Conservation (phyloP, 2,329 filamentous ascomycete species). For the Aspergillus sp. region DNA sequence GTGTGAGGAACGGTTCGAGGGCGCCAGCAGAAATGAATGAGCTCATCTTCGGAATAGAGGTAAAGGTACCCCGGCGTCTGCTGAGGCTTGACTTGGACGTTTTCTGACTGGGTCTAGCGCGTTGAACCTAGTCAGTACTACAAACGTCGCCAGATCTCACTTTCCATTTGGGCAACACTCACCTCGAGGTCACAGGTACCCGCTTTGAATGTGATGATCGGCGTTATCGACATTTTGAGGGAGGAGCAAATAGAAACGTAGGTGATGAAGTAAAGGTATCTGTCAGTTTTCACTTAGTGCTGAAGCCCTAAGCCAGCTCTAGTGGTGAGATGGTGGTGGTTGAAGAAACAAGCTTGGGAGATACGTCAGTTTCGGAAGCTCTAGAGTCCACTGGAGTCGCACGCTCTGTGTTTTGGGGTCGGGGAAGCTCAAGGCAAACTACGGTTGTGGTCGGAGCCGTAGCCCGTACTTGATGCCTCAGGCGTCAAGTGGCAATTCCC, state of each 20-base stretch:
- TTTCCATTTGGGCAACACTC: constrained; percentile 38
- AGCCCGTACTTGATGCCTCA: constrained; percentile 6
- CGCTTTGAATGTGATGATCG: constrained; percentile 95
- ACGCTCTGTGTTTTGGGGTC: constrained; percentile 6
- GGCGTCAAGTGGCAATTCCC: constrained; percentile 15
- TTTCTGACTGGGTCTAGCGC: constrained; percentile 54
- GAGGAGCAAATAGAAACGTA: constrained; percentile 7
- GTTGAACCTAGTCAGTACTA: not conserved
- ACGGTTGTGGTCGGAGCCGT: constrained; percentile 8
- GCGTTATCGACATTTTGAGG: constrained; percentile 71
- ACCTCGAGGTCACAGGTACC: constrained; percentile 85
- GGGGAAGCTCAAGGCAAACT: constrained; percentile 8
- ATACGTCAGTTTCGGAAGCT: constrained; percentile 27
- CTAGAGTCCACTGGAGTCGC: not conserved
- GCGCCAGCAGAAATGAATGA: constrained; percentile 97
- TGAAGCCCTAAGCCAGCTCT: not conserved
- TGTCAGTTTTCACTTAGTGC: not conserved
- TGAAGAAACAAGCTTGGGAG: constrained; percentile 20
- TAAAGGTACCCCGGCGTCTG: constrained; percentile 83
- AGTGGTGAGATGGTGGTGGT: not conserved
- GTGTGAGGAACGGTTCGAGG: constrained; percentile 69
- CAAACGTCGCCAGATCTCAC: not conserved
- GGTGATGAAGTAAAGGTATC: not conserved
- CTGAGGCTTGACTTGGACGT: constrained; percentile 71
- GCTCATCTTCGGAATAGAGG: constrained; percentile 88